phyloP scores from a whole-genome alignment of 2,329 filamentous ascomycete species.

The Shiraia bambusicola region DNA sequence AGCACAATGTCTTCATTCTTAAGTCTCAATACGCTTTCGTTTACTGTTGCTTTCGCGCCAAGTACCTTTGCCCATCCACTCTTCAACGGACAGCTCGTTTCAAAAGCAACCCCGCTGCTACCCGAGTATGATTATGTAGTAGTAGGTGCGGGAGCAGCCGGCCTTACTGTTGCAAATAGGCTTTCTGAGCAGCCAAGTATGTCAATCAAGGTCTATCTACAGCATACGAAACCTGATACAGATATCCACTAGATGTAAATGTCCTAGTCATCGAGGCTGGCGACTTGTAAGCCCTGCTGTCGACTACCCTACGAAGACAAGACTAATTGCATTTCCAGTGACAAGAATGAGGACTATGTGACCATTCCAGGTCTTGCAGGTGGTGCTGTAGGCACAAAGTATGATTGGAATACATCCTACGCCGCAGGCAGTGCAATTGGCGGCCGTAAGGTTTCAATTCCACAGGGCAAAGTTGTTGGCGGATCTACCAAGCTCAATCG shows the following conservation, averaged over 20 bases:
- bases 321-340: conserved; percentile 13
- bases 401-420: conserved; percentile 29
- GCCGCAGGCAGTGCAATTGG: conserved; percentile 11
- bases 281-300: conserved; percentile 14
- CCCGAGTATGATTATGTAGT: conserved; percentile 30
- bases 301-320: neutral
- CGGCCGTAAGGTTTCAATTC: conserved; percentile 14
- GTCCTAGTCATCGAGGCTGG: conserved; percentile 30
- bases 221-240: neutral
- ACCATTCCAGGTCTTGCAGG: conserved; percentile 29
- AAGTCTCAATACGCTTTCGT: conserved; percentile 4
- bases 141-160: conserved; percentile 28
- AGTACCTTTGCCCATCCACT: conserved; percentile 19
- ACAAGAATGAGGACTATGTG: conserved; percentile 23
- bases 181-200: conserved; percentile 25
- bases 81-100: conserved; percentile 15
- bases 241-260: conserved; percentile 10
- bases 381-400: conserved; percentile 25
- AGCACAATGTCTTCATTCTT: conserved; percentile 12
- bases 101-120: conserved; percentile 14
- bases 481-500: conserved; percentile 44
- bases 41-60: conserved; percentile 14
- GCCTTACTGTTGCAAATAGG: conserved; percentile 33
- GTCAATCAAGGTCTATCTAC: neutral
- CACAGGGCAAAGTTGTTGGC: conserved; percentile 25